Percentiles rank a stretch among this genome's conserved stretches.
phyloP scores from a whole-genome alignment of 106 monocot species.

The Narthecium ossifragum region DNA sequence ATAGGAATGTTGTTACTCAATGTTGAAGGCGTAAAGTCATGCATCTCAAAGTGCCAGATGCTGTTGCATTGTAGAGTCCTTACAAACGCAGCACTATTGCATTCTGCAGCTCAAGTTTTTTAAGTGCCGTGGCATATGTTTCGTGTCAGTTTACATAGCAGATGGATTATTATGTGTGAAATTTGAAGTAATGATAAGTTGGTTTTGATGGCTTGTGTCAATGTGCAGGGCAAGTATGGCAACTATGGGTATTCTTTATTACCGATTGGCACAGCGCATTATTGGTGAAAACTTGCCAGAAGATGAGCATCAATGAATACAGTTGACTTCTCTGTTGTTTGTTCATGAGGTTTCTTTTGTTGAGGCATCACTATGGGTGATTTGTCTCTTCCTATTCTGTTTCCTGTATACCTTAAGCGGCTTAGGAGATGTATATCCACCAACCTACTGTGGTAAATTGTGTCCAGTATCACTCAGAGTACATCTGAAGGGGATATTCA shows the following conservation, averaged over 20 bases:
- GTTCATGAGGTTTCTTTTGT: background rate
- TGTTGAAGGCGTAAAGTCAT: too few relatives aligned
- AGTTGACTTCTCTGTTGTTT: background rate
- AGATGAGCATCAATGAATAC: conserved; percentile 59
- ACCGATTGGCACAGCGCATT: conserved; percentile 71
- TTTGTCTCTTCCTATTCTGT: too few relatives aligned
- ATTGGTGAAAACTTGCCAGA: conserved; percentile 42
- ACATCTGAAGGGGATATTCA: too few relatives aligned
- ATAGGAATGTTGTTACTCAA: too few relatives aligned
- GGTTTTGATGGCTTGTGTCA: background rate
- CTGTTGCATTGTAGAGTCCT: background rate
- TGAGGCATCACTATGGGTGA: too few relatives aligned
- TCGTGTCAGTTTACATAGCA: too few relatives aligned
- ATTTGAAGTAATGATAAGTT: background rate
- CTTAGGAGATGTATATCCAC: too few relatives aligned
- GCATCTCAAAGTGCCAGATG: background rate
- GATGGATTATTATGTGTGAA: background rate
- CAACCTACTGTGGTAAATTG: too few relatives aligned
- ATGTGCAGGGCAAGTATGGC: conserved; percentile 78
- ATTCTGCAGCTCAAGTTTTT: too few relatives aligned
- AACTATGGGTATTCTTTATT: conserved; percentile 93
- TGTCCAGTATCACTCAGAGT: too few relatives aligned
- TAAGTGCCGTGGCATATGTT: too few relatives aligned
- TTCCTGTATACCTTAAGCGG: too few relatives aligned
- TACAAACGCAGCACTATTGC: background rate